Evolutionary conservation across 1,139 yeast species (phyloP).

Genomic region (Zygoascus meyerae): DNA sequence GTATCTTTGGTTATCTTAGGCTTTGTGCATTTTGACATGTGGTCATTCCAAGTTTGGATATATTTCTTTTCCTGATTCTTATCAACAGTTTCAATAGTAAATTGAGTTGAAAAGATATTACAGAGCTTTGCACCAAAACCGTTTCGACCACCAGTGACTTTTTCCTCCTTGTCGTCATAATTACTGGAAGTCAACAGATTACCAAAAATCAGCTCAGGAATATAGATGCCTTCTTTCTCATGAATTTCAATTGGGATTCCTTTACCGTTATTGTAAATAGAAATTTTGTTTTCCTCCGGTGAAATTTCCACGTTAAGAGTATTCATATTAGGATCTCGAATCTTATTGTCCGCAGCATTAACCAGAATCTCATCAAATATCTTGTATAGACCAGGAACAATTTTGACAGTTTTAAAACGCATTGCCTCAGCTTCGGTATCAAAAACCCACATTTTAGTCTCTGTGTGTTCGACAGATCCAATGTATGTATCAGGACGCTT

Average conservation of each 20-base stretch:
- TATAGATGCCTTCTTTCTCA: slow-evolving; percentile 82
- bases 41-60: slow-evolving; percentile 77
- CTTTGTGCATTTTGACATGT: slow-evolving; percentile 73
- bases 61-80: slow-evolving; percentile 56
- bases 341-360: slow-evolving; percentile 97
- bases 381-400: slow-evolving; percentile 94
- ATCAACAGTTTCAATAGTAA: slow-evolving; percentile 87
- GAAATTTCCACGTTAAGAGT: slow-evolving; percentile 75
- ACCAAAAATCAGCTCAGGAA: slow-evolving; percentile 96
- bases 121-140: slow-evolving; percentile 97
- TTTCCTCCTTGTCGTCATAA: slow-evolving; percentile 90
- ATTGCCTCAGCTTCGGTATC: slow-evolving; percentile 66
- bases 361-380: slow-evolving; percentile 96
- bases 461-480: slow-evolving; percentile 85
- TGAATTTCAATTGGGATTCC: slow-evolving; percentile 97
- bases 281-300: slow-evolving; percentile 65
- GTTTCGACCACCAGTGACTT: slow-evolving; percentile 98
- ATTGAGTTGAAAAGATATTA: slow-evolving; percentile 86
- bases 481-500: slow-evolving; percentile 97
- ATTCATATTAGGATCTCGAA: slow-evolving; percentile 88
- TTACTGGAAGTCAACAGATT: slow-evolving; percentile 91
- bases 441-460: slow-evolving; percentile 79
- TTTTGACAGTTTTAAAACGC: slow-evolving; percentile 56
- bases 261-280: slow-evolving; percentile 85
- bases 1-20: slow-evolving; percentile 64